Conservation (phyloP, 495 filamentous ascomycete species). For the Lasiosphaeris hirsuta region DNA sequence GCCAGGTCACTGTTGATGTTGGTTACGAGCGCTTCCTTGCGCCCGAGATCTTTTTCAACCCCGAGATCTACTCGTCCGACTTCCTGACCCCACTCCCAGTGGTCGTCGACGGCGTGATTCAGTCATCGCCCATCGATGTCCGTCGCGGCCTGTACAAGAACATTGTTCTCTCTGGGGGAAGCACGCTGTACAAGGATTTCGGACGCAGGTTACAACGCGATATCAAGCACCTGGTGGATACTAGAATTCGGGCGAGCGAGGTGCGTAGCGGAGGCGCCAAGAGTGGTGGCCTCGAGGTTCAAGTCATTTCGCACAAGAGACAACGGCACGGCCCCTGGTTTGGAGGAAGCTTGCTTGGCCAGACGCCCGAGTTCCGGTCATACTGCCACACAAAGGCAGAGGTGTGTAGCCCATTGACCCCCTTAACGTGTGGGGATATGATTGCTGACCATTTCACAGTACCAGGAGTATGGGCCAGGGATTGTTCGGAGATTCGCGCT, state of each 20-base stretch:
- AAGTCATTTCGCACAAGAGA: slow-evolving; percentile 93
- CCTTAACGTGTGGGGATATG: background rate
- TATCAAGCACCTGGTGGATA: slow-evolving; percentile 89
- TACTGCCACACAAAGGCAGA: slow-evolving; percentile 98
- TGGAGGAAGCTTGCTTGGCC: slow-evolving; percentile 90
- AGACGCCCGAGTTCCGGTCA: slow-evolving; percentile 97
- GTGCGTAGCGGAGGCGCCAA: slow-evolving; percentile 87
- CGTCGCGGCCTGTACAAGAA: slow-evolving; percentile 98
- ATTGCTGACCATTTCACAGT: slow-evolving; percentile 45
- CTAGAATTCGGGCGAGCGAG: slow-evolving; percentile 56
- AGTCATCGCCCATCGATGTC: slow-evolving; percentile 95
- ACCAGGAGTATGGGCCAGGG: slow-evolving; percentile 90
- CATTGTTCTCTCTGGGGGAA: slow-evolving; percentile 95
- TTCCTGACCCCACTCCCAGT: slow-evolving; percentile 92
- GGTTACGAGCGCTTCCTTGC: slow-evolving; percentile 98
- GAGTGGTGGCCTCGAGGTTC: slow-evolving; percentile 91
- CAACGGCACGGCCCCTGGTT: slow-evolving; percentile 98
- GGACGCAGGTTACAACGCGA: slow-evolving; percentile 92
- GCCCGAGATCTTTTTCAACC: slow-evolving; percentile 99
- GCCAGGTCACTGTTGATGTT: slow-evolving; percentile 80
- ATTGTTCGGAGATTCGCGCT: slow-evolving; percentile 95
- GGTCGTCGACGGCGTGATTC: slow-evolving; percentile 94
- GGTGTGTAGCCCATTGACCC: slow-evolving; percentile 28
- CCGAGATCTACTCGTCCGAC: slow-evolving; percentile 97
- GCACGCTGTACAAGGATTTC: slow-evolving; percentile 96